Conservation (phyloP, 176 grass and related monocot species). For the Lolium multiflorum region DNA sequence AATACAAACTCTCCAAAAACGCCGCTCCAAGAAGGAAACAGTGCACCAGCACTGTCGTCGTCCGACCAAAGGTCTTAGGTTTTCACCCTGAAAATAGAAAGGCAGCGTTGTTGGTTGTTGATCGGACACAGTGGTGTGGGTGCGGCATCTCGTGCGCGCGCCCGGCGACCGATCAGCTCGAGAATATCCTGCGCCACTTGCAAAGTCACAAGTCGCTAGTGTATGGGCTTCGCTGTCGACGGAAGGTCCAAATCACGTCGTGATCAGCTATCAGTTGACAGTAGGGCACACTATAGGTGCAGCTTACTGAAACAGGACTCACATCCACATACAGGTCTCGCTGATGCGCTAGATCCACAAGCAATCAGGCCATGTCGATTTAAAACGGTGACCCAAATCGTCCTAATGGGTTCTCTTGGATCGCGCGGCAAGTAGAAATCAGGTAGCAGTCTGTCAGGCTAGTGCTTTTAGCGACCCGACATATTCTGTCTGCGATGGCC, state of each 20-base stretch:
- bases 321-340: background rate
- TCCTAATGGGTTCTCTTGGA: too few species aligned
- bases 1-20: too few species aligned
- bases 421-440: too few species aligned
- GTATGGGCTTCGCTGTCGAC: background rate
- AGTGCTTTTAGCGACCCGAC: too few species aligned
- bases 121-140: background rate
- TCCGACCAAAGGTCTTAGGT: too few species aligned
- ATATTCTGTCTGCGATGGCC: too few species aligned
- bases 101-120: background rate
- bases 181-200: background rate
- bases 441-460: too few species aligned
- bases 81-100: too few species aligned
- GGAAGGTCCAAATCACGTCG: slow-evolving; percentile 11
- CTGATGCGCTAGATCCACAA: background rate
- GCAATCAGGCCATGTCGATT: background rate
- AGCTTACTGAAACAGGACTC: background rate
- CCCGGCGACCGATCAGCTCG: background rate
- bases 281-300: background rate
- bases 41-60: too few species aligned
- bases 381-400: too few species aligned
- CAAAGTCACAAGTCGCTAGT: background rate
- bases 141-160: background rate
- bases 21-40: too few species aligned
- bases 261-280: slow-evolving; percentile 6